Percentiles rank a stretch among this genome's conserved stretches.
Conservation (phyloP, 1,284 basidiomycete genomes). For the Thelephora terrestris region DNA sequence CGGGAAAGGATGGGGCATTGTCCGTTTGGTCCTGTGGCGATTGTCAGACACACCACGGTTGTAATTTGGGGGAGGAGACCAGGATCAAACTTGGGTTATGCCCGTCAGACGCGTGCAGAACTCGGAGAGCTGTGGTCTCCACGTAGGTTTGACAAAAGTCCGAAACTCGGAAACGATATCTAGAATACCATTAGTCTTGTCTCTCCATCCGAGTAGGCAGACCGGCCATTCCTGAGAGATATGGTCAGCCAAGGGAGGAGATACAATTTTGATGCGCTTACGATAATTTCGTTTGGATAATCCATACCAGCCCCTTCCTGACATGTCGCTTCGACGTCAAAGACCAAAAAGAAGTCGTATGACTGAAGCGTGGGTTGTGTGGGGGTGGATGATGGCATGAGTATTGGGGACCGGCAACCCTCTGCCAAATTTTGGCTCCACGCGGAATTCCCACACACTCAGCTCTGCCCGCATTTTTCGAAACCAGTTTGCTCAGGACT, state of each 20-base stretch:
- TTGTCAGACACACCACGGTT: slow-evolving; percentile 4
- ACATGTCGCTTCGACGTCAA: slow-evolving; percentile 92
- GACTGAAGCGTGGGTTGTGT: slow-evolving; percentile 34
- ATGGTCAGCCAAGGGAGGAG: slow-evolving; percentile 9
- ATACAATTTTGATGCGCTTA: slow-evolving; percentile 29
- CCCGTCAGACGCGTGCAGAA: slow-evolving; percentile 89
- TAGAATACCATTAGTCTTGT: slow-evolving; percentile 45
- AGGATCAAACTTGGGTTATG: slow-evolving; percentile 68
- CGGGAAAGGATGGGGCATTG: slow-evolving; percentile 63
- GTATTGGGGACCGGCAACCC: too few species aligned
- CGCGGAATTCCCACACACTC: too few species aligned
- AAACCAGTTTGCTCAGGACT: too few species aligned
- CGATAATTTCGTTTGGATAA: slow-evolving; percentile 82
- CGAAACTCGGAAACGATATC: slow-evolving; percentile 75
- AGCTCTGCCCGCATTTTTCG: too few species aligned
- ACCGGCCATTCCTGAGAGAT: slow-evolving; percentile 74
- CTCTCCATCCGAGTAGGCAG: slow-evolving; percentile 76
- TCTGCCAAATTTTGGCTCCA: too few species aligned
- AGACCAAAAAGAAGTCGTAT: slow-evolving; percentile 63
- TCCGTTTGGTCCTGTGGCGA: slow-evolving; percentile 68
- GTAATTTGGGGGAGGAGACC: background rate
- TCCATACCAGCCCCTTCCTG: slow-evolving; percentile 32
- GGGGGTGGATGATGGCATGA: too few species aligned
- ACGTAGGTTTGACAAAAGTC: slow-evolving; percentile 81
- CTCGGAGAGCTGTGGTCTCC: slow-evolving; percentile 69